Evolutionary conservation across 352 stramenopile genomes (phyloP).

Genomic region (Phytopythium boreale): DNA sequence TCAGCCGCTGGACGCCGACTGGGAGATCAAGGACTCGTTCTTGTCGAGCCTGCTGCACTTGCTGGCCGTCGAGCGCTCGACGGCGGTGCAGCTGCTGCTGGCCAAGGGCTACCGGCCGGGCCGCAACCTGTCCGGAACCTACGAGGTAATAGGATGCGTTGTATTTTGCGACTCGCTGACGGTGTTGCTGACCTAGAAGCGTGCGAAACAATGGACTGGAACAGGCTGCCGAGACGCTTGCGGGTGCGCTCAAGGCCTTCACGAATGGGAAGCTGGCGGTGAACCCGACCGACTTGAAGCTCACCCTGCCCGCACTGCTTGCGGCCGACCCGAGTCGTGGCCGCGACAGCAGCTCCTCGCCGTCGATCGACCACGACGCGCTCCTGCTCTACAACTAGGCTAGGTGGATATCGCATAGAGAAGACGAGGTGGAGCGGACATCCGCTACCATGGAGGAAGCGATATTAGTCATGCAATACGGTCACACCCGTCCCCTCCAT

Average conservation of each 20-base stretch:
- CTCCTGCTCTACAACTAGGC: conserved; percentile 50
- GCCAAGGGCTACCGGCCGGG: conserved; percentile 66
- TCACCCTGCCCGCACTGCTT: conserved; percentile 23
- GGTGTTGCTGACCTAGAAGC: background rate
- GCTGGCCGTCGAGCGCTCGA: conserved; percentile 46
- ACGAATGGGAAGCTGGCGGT: conserved; percentile 27
- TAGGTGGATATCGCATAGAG: background rate
- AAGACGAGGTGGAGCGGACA: background rate
- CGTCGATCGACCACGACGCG: conserved; percentile 18
- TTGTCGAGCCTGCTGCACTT: conserved; percentile 50
- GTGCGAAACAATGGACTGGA: too few relatives aligned
- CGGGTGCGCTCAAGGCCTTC: conserved; percentile 30
- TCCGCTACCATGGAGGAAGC: background rate
- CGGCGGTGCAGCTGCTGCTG: conserved; percentile 46
- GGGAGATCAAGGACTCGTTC: conserved; percentile 56
- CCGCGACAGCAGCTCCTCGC: conserved; percentile 5
- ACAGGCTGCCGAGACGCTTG: conserved; percentile 37
- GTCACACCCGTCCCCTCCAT: background rate
- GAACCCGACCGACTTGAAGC: conserved; percentile 30
- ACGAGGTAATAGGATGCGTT: conserved; percentile 24
- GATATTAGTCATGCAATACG: background rate
- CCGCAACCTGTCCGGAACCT: conserved; percentile 38
- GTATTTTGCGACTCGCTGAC: background rate
- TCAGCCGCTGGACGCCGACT: conserved; percentile 26
- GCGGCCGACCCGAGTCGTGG: conserved; percentile 25